Base-by-base conservation (phyloP, 495 filamentous ascomycete genomes). In the Penicillium steckii region DNA sequence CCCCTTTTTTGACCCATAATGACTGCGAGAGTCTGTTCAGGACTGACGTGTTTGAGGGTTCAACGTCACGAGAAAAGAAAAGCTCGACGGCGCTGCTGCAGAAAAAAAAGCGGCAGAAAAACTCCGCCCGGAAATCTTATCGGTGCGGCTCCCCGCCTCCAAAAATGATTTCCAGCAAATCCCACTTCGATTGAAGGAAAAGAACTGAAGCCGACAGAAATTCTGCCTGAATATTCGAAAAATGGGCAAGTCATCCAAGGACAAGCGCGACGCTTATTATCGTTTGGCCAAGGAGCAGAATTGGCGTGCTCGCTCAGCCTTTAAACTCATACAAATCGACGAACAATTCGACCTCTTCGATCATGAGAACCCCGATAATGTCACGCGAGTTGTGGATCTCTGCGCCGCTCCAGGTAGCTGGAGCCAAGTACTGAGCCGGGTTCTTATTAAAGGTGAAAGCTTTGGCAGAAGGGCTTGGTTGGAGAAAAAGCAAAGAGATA, bases 221-320 rank as follows among this genome's bases (percentile, higher is more conserved):
- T 23, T 19, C 4, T 42, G 4, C 21, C 47, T 44, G 50, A n/a
- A n/a, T n/a, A n/a, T 12, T 15, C 29, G 52, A 35, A 60, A 53
- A 19, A 98, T 98, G 94, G 94, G 94, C 2, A 97, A 97, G 68
- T 96, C 94, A 1, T 96, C 92, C 29, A 98, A 98, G 72, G 94
- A 98, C 64, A 98, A 98, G 75, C 88, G 94, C 43, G 94, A 98
- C 66, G 89, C 91, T 46, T 98, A 98, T 72, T 98, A 98, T 66
- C 84, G 94, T 24, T 86, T 98, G 7, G 94, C 94, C 3, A 98
- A 98, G 73, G 94, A 98, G 63, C 91, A 97, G 79, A 93, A 94
- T 51, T 98, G 92, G 92, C 89, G 94, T 22, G 94, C 94, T 13
- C 87, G 94, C 44, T 93, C 88, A 50, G 94, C 94, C 26, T 98